Conservation (phyloP, 2,329 filamentous ascomycete genomes). For the Trichoderma asperellum region DNA sequence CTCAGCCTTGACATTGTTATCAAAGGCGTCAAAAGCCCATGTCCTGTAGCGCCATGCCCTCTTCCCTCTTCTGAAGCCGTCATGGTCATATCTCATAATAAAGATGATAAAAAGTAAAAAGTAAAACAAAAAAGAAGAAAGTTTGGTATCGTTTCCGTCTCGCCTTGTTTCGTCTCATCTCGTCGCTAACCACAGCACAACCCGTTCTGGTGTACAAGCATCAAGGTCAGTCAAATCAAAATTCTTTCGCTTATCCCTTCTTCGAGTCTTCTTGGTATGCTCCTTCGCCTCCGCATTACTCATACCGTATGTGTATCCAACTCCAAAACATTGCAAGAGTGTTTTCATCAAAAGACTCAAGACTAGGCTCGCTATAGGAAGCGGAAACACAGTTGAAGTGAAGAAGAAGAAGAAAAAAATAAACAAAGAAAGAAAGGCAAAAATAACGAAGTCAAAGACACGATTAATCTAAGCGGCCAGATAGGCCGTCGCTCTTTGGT, state of each 20-base stretch:
- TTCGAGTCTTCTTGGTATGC: background rate
- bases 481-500: background rate
- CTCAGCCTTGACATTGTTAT: constrained; percentile 9
- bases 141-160: constrained; percentile 12
- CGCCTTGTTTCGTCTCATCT: background rate
- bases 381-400: constrained; percentile 26
- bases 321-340: constrained; percentile 32
- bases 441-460: background rate
- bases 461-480: background rate
- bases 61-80: constrained; percentile 13
- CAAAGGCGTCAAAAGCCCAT: constrained; percentile 1
- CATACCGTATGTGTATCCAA: constrained; percentile 32
- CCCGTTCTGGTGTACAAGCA: background rate
- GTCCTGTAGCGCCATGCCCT: constrained; percentile 20
- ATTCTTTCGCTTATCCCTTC: background rate
- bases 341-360: constrained; percentile 11
- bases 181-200: background rate
- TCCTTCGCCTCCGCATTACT: constrained; percentile 5
- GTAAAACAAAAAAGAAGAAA: background rate
- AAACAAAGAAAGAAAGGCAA: background rate
- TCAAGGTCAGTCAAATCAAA: background rate
- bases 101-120: background rate
- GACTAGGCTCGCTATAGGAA: constrained; percentile 24
- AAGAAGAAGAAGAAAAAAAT: constrained; percentile 2
- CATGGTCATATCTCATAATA: constrained; percentile 26